phyloP scores from a whole-genome alignment of 2,329 filamentous ascomycete genomes.

The Clarireedia sp. region DNA sequence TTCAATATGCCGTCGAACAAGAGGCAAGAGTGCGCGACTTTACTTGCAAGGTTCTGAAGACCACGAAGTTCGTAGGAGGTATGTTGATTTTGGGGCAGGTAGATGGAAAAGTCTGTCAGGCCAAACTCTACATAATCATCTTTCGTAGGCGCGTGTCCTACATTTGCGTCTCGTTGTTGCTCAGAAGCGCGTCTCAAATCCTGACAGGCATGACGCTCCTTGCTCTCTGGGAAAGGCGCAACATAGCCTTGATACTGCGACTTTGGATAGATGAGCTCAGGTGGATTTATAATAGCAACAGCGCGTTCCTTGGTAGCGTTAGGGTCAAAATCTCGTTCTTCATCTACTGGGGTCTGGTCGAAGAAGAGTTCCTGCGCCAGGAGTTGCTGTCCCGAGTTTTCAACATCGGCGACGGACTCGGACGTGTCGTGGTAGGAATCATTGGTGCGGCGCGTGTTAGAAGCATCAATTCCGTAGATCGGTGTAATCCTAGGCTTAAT shows the following conservation, averaged over 20 bases:
- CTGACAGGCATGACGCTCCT: conserved; percentile 13
- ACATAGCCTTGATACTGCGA: conserved; percentile 11
- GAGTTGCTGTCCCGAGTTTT: not conserved
- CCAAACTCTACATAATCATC: conserved; percentile 36
- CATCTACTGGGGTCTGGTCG: not conserved
- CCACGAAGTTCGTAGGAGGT: conserved; percentile 45
- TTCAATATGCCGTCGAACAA: conserved; percentile 55
- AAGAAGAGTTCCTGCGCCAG: not conserved
- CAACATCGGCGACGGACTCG: not conserved
- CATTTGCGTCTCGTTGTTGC: not conserved
- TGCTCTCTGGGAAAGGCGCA: conserved; percentile 11
- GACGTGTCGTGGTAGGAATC: no score
- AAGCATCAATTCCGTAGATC: no score
- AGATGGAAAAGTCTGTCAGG: conserved; percentile 52
- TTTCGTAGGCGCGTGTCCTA: not conserved
- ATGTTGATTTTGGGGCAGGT: conserved; percentile 31
- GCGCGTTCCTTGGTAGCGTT: not conserved
- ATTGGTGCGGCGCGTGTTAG: no score
- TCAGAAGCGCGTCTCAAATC: not conserved
- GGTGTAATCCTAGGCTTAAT: no score
- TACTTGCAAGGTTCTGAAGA: conserved; percentile 43
- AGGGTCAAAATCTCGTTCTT: no score
- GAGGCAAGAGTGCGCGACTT: conserved; percentile 32
- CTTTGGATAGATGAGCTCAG: conserved; percentile 10
- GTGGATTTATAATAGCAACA: not conserved